These are phyloP conservation scores for Psilocybe cubensis DNA, from an alignment of 768 basidiomycete species.

Conservation along the genomic window DNA sequence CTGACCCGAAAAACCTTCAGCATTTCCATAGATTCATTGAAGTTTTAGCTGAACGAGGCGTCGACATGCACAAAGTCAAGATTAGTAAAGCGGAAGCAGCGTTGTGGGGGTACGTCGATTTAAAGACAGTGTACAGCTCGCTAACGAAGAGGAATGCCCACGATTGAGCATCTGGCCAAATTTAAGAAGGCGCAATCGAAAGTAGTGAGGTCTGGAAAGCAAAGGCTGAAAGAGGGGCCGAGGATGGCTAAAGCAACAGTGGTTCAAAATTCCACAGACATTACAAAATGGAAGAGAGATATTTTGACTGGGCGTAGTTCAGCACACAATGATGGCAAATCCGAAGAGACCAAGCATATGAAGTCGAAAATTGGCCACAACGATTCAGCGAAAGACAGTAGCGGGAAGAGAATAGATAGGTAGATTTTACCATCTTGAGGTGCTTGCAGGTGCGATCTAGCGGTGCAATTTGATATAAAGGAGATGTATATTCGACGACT, in stretches of 20 bases:
- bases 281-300: constrained; percentile 14
- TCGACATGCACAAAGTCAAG: constrained; percentile 62
- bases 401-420: no score
- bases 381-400: not conserved
- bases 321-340: not conserved
- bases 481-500: not conserved
- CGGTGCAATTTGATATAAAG: not conserved
- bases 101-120: constrained; percentile 52
- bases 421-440: no score
- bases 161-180: constrained; percentile 50
- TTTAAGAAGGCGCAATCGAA: constrained; percentile 43
- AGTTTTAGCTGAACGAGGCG: constrained; percentile 52
- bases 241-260: constrained; percentile 23
- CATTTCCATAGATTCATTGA: constrained; percentile 63
- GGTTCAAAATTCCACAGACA: not conserved
- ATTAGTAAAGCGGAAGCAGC: constrained; percentile 63
- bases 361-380: not conserved
- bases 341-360: not conserved
- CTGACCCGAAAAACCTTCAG: constrained; percentile 30
- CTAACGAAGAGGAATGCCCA: constrained; percentile 17
- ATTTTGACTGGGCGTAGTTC: constrained; percentile 4
- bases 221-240: constrained; percentile 31
- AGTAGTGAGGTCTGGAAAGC: constrained; percentile 33
- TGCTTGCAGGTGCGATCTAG: no score
- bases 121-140: not conserved